phyloP scores from a whole-genome alignment of 176 grass and related monocot genomes.

The Eleusine indica region DNA sequence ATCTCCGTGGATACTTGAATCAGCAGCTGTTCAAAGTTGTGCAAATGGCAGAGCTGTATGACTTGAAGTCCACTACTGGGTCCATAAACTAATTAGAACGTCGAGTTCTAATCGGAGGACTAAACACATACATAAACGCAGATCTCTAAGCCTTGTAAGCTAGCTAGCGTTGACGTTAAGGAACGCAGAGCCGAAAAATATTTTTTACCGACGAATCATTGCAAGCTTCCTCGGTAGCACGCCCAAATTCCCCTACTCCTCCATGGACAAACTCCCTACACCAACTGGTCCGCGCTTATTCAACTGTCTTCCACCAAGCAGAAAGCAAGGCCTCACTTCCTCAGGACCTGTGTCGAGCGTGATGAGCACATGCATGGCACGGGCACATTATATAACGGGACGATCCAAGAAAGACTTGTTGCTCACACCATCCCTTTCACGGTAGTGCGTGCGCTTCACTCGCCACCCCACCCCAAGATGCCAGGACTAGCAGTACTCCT shows the following conservation, averaged over 20 bases:
- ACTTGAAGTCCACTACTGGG: not conserved
- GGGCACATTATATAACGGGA: constrained; percentile 24
- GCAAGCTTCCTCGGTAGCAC: constrained; percentile 10
- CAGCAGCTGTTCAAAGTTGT: not conserved
- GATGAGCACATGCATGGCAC: not conserved
- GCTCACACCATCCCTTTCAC: constrained; percentile 45
- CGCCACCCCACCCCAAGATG: constrained; percentile 19
- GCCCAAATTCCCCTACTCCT: not conserved
- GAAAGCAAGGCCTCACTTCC: constrained; percentile 30
- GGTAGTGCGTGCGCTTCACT: constrained; percentile 22
- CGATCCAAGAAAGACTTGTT: constrained; percentile 30
- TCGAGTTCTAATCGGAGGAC: not conserved
- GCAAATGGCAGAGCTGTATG: constrained; percentile 1
- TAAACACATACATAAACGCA: constrained; percentile 17
- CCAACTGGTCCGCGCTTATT: not conserved
- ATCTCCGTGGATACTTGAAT: not conserved
- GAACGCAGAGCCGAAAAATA: constrained; percentile 9
- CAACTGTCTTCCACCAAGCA: not conserved
- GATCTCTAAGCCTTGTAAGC: constrained; percentile 24
- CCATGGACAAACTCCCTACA: not conserved
- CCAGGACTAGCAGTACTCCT: not conserved
- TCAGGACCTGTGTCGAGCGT: constrained; percentile 40
- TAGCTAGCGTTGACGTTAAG: constrained; percentile 38
- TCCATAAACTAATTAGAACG: not conserved
- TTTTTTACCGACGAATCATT: constrained; percentile 33